A percentile compares a stretch with the other conserved stretches of the same genome.
phyloP scores from a whole-genome alignment of 257 asterid species.

The Solanum ossicruentum region DNA sequence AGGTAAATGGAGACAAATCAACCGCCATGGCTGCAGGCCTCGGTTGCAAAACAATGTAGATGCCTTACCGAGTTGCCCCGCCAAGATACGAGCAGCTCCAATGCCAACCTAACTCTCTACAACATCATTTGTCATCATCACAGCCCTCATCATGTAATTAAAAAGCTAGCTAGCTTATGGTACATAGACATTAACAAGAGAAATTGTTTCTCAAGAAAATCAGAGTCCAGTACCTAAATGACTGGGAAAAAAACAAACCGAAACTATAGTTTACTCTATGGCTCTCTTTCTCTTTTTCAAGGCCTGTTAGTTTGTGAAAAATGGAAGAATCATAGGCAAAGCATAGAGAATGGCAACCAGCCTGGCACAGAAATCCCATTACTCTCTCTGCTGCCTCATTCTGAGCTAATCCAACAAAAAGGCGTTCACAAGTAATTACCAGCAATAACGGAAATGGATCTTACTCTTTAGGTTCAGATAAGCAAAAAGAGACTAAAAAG shows the following conservation, averaged over 20 bases:
- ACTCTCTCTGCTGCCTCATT: not conserved
- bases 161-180: not conserved
- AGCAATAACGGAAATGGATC: too few relatives aligned
- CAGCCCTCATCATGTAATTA: not conserved
- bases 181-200: not conserved
- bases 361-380: slow-evolving; percentile 16
- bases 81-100: not conserved
- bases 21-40: not conserved
- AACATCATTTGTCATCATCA: not conserved
- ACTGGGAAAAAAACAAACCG: not conserved
- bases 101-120: not conserved
- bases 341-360: slow-evolving; percentile 7
- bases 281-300: too few relatives aligned
- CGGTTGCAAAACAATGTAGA: not conserved
- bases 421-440: not conserved
- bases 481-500: not conserved
- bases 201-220: not conserved
- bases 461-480: not conserved
- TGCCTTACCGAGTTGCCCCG: not conserved
- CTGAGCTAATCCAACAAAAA: not conserved
- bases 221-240: not conserved
- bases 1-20: not conserved
- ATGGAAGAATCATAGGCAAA: too few relatives aligned
- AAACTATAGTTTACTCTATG: not conserved
- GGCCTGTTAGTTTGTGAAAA: not conserved